Evolutionary conservation across 371 early-diverging fungal species (phyloP), one percentile per base, ranked within the genome.

Genomic region (Capillidium rhysosporum): DNA sequence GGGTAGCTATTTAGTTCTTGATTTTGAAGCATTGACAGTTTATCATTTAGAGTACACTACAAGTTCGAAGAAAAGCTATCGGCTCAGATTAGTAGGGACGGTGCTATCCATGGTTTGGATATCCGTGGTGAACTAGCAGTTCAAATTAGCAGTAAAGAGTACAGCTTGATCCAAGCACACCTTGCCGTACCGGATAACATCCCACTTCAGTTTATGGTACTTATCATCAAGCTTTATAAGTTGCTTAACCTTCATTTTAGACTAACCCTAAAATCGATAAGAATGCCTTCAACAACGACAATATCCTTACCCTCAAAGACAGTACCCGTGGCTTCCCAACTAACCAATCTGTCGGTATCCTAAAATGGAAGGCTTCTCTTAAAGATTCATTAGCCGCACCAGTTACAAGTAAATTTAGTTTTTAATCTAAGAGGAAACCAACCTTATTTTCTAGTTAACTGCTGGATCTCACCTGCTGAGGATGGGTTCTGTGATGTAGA

Each of bases 261-360:
- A 91, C 92, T 2, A 94, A 96, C 63, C 97, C 97, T n/a, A 86
- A 92, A 57, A 84, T 96, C 24, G 94, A 96, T 73, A 96, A 92
- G 69, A 68, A 61, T n/a, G 64, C 76, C 23, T 96, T 85, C 70
- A 73, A 76, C 39, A 69, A 61, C 26, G 73, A 80, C 49, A 69
- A 71, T 43, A 63, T 76, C n/a, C 72, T 96, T 47, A 78, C 80
- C 18, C 77, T 88, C 62, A 79, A 78, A 63, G 92, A 92, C 57
- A 65, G 80, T 1, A 62, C 79, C 41, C 71, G 80, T 52, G 71
- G 88, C 21, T 92, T 91, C 77, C 97, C 97, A 16, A 55, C 81
- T n/a, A 76, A 80, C 54, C 86, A 85, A 62, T 70, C 86, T 7
- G 69, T 90, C 26, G 84, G 83, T 18, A 75, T 94, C 41, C 72